A percentile compares a stretch with the other conserved stretches of the same genome.
Evolutionary conservation across 495 filamentous ascomycete species (phyloP).

Genomic region (Trichoderma reesei): DNA sequence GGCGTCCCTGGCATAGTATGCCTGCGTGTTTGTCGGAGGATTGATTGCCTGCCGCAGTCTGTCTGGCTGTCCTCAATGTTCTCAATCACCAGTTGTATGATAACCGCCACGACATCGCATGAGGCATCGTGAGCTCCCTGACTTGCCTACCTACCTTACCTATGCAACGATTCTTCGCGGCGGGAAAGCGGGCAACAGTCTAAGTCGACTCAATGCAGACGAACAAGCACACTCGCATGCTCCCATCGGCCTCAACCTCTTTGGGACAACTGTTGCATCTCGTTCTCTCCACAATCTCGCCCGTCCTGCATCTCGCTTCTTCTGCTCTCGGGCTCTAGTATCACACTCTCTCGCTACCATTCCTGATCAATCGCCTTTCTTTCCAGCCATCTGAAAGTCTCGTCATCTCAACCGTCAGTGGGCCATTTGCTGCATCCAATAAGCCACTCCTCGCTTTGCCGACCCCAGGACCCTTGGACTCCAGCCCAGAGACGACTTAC

Average conservation of each 20-base stretch:
- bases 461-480: no score
- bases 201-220: neutral
- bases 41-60: no score
- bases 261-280: neutral
- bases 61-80: no score
- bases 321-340: conserved; percentile 1
- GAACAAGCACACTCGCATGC: neutral
- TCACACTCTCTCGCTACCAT: conserved; percentile 4
- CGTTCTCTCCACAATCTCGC: neutral
- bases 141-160: no score
- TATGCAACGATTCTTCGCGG: neutral
- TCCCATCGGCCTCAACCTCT: neutral
- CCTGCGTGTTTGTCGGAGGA: no score
- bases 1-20: no score
- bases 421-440: no score
- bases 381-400: neutral
- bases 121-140: neutral
- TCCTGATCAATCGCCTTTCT: neutral
- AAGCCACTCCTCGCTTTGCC: no score
- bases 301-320: neutral
- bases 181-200: neutral
- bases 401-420: neutral
- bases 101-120: neutral
- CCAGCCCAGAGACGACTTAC: no score
- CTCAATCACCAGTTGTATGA: no score